phyloP scores from a whole-genome alignment of 2,329 filamentous ascomycete species.

The Cercospora sesami region DNA sequence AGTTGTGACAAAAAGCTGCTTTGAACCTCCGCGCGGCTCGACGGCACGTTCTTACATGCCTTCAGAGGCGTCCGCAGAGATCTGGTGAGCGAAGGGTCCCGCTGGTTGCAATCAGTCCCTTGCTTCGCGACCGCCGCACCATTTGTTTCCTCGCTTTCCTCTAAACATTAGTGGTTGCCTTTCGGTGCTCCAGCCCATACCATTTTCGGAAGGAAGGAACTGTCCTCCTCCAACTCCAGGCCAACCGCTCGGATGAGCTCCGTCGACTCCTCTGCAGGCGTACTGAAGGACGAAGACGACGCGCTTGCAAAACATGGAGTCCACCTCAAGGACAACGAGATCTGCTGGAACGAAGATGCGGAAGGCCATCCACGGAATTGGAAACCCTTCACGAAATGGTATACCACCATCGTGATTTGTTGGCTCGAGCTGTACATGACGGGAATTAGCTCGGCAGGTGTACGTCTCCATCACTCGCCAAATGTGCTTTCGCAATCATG shows the following conservation, averaged over 20 bases:
- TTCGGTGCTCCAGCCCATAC: neutral
- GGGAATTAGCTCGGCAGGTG: slow-evolving; percentile 26
- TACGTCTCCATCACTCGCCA: neutral
- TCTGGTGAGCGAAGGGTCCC: neutral
- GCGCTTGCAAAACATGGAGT: slow-evolving; percentile 14
- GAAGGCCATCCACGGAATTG: slow-evolving; percentile 26
- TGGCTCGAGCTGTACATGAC: slow-evolving; percentile 29
- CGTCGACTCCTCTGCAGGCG: slow-evolving; percentile 1
- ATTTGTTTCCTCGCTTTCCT: neutral
- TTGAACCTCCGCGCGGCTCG: neutral
- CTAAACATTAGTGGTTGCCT: neutral
- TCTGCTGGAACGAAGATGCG: slow-evolving; percentile 23
- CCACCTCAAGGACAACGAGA: slow-evolving; percentile 21
- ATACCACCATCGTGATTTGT: slow-evolving; percentile 20
- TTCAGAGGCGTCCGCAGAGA: neutral
- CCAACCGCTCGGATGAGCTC: slow-evolving; percentile 8
- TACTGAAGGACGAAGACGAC: neutral
- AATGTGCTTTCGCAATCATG: neutral
- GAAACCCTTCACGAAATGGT: slow-evolving; percentile 18
- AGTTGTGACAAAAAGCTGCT: neutral
- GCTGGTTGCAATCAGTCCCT: neutral
- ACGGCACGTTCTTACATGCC: neutral
- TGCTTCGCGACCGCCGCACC: neutral
- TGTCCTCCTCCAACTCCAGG: neutral
- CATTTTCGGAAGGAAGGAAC: neutral